Conservation (phyloP, 2,329 filamentous ascomycete species). For the Fusarium musae region DNA sequence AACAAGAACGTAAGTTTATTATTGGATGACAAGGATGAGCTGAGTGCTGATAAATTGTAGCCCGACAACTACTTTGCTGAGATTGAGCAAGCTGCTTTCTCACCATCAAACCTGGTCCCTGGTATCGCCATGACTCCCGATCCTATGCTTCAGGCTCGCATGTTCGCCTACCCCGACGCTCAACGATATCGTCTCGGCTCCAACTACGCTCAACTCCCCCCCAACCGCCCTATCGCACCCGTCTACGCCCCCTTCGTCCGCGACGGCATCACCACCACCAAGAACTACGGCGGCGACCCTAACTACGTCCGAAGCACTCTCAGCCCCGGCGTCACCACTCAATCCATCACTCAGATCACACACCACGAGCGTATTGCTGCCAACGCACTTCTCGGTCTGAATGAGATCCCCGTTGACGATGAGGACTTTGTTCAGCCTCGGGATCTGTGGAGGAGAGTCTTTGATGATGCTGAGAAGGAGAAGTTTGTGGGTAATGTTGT, state of each 20-base stretch:
- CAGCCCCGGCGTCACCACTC: background rate
- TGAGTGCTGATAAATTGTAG: too few relatives aligned
- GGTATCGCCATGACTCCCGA: background rate
- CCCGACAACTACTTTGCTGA: slow-evolving; percentile 13
- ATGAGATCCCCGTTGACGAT: slow-evolving; percentile 7
- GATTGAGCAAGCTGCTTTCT: slow-evolving; percentile 14
- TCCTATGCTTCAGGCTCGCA: slow-evolving; percentile 10
- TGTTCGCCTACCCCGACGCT: slow-evolving; percentile 15
- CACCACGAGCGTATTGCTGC: slow-evolving; percentile 8
- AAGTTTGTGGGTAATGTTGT: slow-evolving; percentile 1
- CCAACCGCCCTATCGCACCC: background rate
- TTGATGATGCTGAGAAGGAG: slow-evolving; percentile 9
- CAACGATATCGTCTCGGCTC: slow-evolving; percentile 9
- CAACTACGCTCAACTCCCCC: slow-evolving; percentile 2
- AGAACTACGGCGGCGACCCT: background rate
- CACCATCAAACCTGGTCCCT: slow-evolving; percentile 1
- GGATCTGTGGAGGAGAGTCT: slow-evolving; percentile 8
- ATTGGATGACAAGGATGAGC: background rate
- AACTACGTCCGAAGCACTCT: slow-evolving; percentile 13
- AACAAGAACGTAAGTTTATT: slow-evolving; percentile 48
- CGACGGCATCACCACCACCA: slow-evolving; percentile 5
- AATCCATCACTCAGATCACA: slow-evolving; percentile 6
- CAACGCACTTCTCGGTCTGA: background rate
- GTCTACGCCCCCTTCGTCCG: slow-evolving; percentile 8
- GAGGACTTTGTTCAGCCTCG: slow-evolving; percentile 3